Base-by-base conservation (phyloP, 2,329 filamentous ascomycete genomes). In the Eutypella sp. region DNA sequence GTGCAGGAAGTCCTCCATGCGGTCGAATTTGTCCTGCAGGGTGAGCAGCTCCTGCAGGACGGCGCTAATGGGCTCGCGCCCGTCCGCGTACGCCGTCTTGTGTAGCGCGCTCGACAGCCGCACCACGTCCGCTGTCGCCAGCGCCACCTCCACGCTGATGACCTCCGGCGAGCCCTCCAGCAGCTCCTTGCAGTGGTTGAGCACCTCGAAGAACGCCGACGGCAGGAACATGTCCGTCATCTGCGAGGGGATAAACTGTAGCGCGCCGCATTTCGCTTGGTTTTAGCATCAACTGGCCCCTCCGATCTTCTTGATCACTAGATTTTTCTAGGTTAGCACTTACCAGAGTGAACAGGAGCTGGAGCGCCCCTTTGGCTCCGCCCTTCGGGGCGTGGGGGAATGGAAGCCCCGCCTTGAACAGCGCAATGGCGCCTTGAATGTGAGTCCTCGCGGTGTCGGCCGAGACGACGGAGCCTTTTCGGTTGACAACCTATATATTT, bases 301-400 rank as follows among this genome's bases (percentile, higher is more conserved):
- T n/a, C n/a, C n/a, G n/a, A n/a, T n/a, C n/a, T n/a, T n/a, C n/a
- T n/a, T n/a, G n/a, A n/a, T n/a, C n/a, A n/a, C n/a, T n/a, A n/a
- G n/a, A n/a, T n/a, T n/a, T 29, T 16, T 22, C 23, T 31, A 25
- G 29, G 8, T 22, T 2, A 16, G 20, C 40, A 16, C 65, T 36
- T 62, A 82, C 75, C 62, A 82, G 71, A 31, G 78, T 76, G 55
- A 74, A 81, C 47, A 76, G 72, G 29, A 82, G 61, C 49, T 81
- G 76, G 13, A 81, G 53, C 44, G 82, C 71, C 5, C 74, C 71
- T 27, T 73, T 68, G 49, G 79, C 68, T 4, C 76, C 74, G 40
- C 71, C 67, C 19, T 69, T 62, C 1, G 67, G 63, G 0, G 62
- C 56, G 8, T 64, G 52, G 2, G 63, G 59, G 29, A 68, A 57